phyloP scores from a whole-genome alignment of 1,139 yeast genomes.

The Hansenula sp. region DNA sequence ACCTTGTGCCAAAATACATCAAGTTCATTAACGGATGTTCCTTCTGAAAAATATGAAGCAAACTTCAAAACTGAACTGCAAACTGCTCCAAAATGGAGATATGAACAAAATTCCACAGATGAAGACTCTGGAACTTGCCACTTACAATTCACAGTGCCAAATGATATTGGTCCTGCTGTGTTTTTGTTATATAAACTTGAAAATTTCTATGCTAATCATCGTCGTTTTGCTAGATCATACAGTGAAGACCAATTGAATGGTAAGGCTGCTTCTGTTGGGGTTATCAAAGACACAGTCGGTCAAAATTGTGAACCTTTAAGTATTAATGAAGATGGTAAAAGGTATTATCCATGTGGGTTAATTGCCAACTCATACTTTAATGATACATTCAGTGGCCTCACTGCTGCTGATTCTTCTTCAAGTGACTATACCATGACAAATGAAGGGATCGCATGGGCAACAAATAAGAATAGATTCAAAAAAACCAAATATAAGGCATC shows the following conservation, averaged over 20 bases:
- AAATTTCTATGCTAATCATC: slow-evolving; percentile 87
- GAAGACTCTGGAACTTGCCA: slow-evolving; percentile 57
- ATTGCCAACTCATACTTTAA: slow-evolving; percentile 93
- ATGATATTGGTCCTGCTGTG: slow-evolving; percentile 69
- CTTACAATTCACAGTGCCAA: slow-evolving; percentile 76
- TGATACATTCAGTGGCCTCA: slow-evolving; percentile 65
- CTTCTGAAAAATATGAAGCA: slow-evolving; percentile 49
- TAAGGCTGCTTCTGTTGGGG: slow-evolving; percentile 47
- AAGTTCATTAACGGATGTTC: slow-evolving; percentile 55
- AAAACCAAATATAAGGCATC: slow-evolving; percentile 67
- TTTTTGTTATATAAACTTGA: slow-evolving; percentile 78
- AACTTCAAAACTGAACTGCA: slow-evolving; percentile 41
- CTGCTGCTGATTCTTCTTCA: slow-evolving; percentile 42
- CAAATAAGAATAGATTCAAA: slow-evolving; percentile 74
- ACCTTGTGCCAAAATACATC: slow-evolving; percentile 69
- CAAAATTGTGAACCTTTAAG: slow-evolving; percentile 86
- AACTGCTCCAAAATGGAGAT: slow-evolving; percentile 63
- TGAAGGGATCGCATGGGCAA: slow-evolving; percentile 81
- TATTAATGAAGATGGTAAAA: slow-evolving; percentile 47
- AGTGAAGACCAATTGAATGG: slow-evolving; percentile 91
- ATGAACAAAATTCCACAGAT: slow-evolving; percentile 45
- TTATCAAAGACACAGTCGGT: slow-evolving; percentile 65
- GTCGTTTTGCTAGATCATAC: slow-evolving; percentile 87
- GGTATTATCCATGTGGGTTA: slow-evolving; percentile 88
- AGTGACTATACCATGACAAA: slow-evolving; percentile 59